Conservation (phyloP, 1,284 basidiomycete genomes). For the Fomitiporia mediterranea region DNA sequence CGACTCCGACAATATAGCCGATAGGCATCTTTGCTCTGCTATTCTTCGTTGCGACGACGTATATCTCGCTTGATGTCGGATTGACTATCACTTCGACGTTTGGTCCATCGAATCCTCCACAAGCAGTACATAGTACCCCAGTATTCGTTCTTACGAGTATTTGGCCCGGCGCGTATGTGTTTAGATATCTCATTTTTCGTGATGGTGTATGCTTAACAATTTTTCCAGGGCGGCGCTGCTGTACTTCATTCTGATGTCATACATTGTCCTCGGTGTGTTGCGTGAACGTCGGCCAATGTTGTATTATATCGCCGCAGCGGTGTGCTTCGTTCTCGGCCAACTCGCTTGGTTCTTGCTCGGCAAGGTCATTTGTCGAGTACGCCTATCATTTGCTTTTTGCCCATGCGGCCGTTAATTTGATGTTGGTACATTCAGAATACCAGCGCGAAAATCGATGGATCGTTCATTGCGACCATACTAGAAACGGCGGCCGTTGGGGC, state of each 20-base stretch:
- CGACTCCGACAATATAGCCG: conserved; percentile 44
- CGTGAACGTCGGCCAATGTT: conserved; percentile 69
- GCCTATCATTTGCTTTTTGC: conserved; percentile 26
- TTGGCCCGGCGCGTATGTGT: conserved; percentile 75
- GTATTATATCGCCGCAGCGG: conserved; percentile 60
- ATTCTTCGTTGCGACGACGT: conserved; percentile 68
- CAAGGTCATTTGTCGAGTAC: conserved; percentile 70
- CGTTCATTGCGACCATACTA: conserved; percentile 74
- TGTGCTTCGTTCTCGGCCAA: conserved; percentile 71
- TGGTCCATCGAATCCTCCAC: conserved; percentile 53
- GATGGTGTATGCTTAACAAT: not conserved
- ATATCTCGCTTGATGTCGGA: conserved; percentile 75
- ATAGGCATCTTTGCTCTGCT: conserved; percentile 53
- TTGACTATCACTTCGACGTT: conserved; percentile 59
- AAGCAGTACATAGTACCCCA: conserved; percentile 54
- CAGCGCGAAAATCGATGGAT: conserved; percentile 66
- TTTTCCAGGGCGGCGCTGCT: conserved; percentile 47
- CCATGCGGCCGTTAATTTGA: conserved; percentile 11
- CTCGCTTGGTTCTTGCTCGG: conserved; percentile 74
- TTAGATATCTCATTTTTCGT: not conserved
- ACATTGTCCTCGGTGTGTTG: conserved; percentile 66
- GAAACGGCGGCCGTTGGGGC: conserved; percentile 69
- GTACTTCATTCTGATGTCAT: conserved; percentile 70
- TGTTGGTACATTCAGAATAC: conserved; percentile 40
- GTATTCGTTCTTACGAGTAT: conserved; percentile 78